Conservation (phyloP, 768 basidiomycete species). For the Tephrocybe sp. region DNA sequence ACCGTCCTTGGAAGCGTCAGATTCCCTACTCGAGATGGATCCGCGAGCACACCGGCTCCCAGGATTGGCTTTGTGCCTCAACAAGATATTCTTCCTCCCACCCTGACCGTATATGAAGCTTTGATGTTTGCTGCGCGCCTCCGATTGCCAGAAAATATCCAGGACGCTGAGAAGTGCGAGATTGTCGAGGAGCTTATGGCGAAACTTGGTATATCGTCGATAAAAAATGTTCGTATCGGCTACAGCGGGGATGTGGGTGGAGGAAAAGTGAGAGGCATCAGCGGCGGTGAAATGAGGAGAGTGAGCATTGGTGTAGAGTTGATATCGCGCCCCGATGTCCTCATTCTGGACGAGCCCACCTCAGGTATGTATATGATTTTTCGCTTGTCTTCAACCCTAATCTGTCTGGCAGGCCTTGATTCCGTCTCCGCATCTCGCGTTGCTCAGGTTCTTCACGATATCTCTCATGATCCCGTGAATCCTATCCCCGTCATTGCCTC, state of each 20-base stretch:
- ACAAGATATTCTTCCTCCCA: slow-evolving; percentile 77
- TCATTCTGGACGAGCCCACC: slow-evolving; percentile 88
- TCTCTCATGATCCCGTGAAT: slow-evolving; percentile 65
- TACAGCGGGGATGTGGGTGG: slow-evolving; percentile 52
- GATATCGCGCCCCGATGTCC: slow-evolving; percentile 77
- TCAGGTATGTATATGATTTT: slow-evolving; percentile 36
- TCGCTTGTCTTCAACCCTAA: not conserved
- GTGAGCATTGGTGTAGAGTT: slow-evolving; percentile 91
- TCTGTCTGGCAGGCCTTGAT: slow-evolving; percentile 56
- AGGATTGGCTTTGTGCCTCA: slow-evolving; percentile 87
- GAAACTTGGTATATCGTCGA: slow-evolving; percentile 71
- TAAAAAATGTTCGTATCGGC: slow-evolving; percentile 72
- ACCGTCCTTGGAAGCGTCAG: slow-evolving; percentile 59
- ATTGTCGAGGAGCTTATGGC: slow-evolving; percentile 70
- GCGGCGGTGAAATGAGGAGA: slow-evolving; percentile 88
- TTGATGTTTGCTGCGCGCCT: slow-evolving; percentile 84
- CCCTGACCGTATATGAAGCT: slow-evolving; percentile 78
- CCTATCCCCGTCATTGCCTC: slow-evolving; percentile 84
- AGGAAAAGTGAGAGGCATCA: slow-evolving; percentile 76
- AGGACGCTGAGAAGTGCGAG: slow-evolving; percentile 56
- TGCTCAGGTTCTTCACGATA: slow-evolving; percentile 69
- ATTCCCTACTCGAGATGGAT: slow-evolving; percentile 39
- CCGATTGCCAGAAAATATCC: slow-evolving; percentile 73
- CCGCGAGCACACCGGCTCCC: slow-evolving; percentile 26
- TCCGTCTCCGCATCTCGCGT: slow-evolving; percentile 84